Evolutionary conservation across 2,329 filamentous ascomycete genomes (phyloP).

Genomic region (Colletotrichum navitas): DNA sequence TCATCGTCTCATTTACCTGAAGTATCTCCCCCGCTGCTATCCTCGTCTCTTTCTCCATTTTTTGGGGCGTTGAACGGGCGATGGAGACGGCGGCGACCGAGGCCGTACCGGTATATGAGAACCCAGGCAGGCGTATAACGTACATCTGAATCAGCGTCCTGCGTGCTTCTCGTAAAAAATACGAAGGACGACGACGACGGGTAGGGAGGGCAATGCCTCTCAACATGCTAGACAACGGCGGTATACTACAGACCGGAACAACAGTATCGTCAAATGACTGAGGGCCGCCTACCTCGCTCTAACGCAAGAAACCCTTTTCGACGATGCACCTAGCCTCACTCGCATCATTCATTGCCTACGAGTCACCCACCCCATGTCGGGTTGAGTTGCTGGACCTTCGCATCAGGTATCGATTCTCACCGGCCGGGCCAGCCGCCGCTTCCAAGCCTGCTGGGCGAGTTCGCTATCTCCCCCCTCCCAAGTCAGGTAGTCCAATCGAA

Average conservation of each 20-base stretch:
- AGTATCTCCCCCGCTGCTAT: constrained; percentile 12
- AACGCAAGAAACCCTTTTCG: not conserved
- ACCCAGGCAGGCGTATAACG: not conserved
- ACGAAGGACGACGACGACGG: not conserved
- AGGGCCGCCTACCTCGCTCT: not conserved
- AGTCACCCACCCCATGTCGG: not conserved
- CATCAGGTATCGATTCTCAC: not conserved
- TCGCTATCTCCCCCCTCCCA: constrained; percentile 36
- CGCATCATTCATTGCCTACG: constrained; percentile 18
- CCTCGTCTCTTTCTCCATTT: constrained; percentile 8
- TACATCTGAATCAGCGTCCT: constrained; percentile 17
- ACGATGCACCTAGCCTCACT: constrained; percentile 27
- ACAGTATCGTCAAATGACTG: not conserved
- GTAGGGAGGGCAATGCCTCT: not conserved
- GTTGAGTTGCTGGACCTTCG: not conserved
- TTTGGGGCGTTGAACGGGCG: not conserved
- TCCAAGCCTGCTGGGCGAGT: constrained; percentile 17
- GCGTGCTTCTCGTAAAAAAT: not conserved
- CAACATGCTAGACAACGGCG: not conserved
- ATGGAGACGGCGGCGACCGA: not conserved
- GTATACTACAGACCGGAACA: not conserved
- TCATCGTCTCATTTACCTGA: constrained; percentile 12
- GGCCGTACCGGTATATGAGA: not conserved
- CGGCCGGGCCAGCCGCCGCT: constrained; percentile 22
- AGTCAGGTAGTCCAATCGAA: constrained; percentile 26